phyloP scores from a whole-genome alignment of 148 eudicot genomes.

The Cornus suecica region DNA sequence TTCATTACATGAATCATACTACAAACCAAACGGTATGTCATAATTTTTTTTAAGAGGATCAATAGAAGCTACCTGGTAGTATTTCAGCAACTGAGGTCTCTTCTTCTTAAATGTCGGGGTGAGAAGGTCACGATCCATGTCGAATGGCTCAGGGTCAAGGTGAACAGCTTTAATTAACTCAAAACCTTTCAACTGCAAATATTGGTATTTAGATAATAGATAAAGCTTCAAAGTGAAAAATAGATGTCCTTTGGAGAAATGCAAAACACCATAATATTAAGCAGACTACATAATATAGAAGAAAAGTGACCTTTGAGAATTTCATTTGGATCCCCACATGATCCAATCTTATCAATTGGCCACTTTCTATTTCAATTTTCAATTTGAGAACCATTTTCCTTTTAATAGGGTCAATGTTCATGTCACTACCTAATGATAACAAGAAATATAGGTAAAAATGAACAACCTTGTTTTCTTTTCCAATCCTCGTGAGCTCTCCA shows the following conservation, averaged over 20 bases:
- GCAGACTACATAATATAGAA: background rate
- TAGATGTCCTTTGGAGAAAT: too few relatives aligned
- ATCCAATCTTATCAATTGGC: too few relatives aligned
- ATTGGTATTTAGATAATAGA: background rate
- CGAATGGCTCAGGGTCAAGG: conserved; percentile 73
- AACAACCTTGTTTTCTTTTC: conserved; percentile 72
- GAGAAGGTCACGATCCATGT: conserved; percentile 76
- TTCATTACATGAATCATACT: background rate
- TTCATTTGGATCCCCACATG: background rate
- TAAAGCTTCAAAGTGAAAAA: background rate
- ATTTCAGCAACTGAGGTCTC: conserved; percentile 77
- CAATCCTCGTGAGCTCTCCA: conserved; percentile 64
- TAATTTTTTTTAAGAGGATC: background rate
- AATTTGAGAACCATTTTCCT: too few relatives aligned
- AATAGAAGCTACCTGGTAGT: conserved; percentile 57
- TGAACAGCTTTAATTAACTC: conserved; percentile 74
- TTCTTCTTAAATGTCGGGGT: conserved; percentile 84
- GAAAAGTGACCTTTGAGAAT: background rate
- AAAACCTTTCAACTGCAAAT: conserved; percentile 73
- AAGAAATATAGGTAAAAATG: background rate
- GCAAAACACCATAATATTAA: background rate
- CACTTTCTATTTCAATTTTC: too few relatives aligned
- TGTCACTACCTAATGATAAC: background rate
- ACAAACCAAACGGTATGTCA: background rate
- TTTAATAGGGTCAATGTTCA: too few relatives aligned